Evolutionary conservation across 192 early-diverging fungal genomes (phyloP).

Genomic region (Backusella mclennaniae): DNA sequence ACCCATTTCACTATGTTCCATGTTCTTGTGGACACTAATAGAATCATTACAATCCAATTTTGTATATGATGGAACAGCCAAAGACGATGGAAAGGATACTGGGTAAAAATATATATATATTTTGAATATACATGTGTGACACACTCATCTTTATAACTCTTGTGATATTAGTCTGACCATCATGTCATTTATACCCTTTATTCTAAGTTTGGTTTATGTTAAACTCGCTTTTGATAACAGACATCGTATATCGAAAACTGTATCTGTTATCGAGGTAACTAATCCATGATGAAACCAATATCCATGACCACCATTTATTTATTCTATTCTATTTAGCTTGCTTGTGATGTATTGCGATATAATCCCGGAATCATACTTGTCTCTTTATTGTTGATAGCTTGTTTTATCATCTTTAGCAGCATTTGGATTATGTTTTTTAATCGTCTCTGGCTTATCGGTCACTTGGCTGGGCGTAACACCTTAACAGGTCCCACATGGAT

Average conservation of each 20-base stretch:
- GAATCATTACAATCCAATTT: slow-evolving; percentile 44
- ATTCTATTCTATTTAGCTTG: slow-evolving; percentile 45
- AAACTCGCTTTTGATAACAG: slow-evolving; percentile 37
- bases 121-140: not conserved
- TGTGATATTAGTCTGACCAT: slow-evolving; percentile 33
- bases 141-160: not conserved
- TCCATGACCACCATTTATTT: not conserved
- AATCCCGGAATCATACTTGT: slow-evolving; percentile 70
- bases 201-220: slow-evolving; percentile 38
- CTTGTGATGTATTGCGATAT: slow-evolving; percentile 67
- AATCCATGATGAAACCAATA: not conserved
- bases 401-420: slow-evolving; percentile 60
- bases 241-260: slow-evolving; percentile 46
- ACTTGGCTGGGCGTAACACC: slow-evolving; percentile 12
- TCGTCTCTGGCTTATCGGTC: slow-evolving; percentile 62
- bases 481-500: slow-evolving; percentile 43
- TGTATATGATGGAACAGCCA: slow-evolving; percentile 25
- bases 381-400: slow-evolving; percentile 52
- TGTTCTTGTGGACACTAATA: slow-evolving; percentile 53
- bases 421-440: slow-evolving; percentile 69
- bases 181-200: slow-evolving; percentile 51
- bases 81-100: slow-evolving; percentile 43
- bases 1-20: slow-evolving; percentile 36
- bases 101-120: slow-evolving; percentile 16
- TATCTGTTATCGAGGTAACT: slow-evolving; percentile 54